Conservation (phyloP, 495 filamentous ascomycete genomes). For the Lasiosphaeria ovina region DNA sequence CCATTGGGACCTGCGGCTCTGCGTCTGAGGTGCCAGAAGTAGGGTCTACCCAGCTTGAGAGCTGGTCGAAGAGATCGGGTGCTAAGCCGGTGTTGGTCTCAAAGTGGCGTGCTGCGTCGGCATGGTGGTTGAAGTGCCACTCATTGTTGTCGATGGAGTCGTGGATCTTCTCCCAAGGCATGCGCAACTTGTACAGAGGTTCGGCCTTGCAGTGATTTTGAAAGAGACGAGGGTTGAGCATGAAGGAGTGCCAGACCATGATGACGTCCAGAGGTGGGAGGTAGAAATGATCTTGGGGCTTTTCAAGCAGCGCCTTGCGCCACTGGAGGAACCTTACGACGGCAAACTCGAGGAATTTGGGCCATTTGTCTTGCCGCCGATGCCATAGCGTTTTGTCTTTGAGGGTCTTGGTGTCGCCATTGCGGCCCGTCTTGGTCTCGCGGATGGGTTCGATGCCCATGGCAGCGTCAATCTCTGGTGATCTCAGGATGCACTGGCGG, state of each 20-base stretch:
- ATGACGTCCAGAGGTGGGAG: conserved; percentile 8
- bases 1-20: neutral
- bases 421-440: conserved; percentile 10
- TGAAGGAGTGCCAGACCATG: conserved; percentile 14
- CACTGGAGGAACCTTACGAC: conserved; percentile 10
- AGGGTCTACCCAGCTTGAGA: neutral
- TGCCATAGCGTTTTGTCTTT: conserved; percentile 6
- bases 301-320: neutral
- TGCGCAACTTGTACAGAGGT: neutral
- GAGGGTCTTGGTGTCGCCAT: conserved; percentile 7
- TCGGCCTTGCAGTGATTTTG: neutral
- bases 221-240: conserved; percentile 14
- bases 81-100: neutral
- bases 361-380: conserved; percentile 9
- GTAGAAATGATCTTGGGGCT: neutral
- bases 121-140: neutral
- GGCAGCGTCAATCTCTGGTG: conserved; percentile 6
- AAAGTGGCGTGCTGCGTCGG: neutral
- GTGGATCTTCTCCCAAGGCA: neutral
- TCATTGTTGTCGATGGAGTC: neutral
- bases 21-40: neutral
- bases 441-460: conserved; percentile 6
- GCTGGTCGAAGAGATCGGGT: neutral
- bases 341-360: conserved; percentile 12
- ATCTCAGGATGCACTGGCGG: conserved; percentile 8